Conservation (phyloP, 345 rosid species). For the Balakata baccata region DNA sequence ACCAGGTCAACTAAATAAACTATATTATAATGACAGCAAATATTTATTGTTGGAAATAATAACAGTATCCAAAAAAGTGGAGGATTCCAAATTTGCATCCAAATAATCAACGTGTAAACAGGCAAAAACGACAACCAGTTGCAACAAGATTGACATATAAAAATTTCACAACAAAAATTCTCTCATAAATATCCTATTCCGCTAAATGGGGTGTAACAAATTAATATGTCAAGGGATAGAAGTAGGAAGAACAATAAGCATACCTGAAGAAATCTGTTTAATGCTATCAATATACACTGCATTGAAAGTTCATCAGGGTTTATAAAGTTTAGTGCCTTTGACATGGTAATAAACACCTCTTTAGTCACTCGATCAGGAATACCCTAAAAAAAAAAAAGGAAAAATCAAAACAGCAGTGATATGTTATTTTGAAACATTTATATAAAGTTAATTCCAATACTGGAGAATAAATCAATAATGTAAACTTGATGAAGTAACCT, state of each 20-base stretch:
- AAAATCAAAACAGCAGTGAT: constrained; percentile 2
- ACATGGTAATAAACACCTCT: constrained; percentile 97
- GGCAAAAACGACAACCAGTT: neutral
- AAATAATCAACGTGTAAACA: neutral
- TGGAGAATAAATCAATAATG: neutral
- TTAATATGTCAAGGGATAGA: neutral
- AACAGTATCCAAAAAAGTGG: neutral
- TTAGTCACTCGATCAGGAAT: constrained; percentile 87
- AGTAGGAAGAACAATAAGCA: neutral
- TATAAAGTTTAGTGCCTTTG: constrained; percentile 91
- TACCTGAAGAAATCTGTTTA: constrained; percentile 96
- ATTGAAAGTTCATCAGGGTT: constrained; percentile 94
- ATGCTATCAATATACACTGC: constrained; percentile 90
- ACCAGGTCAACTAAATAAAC: neutral
- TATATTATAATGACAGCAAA: neutral
- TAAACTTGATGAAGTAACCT: neutral
- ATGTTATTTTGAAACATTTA: neutral
- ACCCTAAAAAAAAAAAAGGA: constrained; percentile 43
- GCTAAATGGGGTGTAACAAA: neutral
- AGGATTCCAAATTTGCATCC: neutral
- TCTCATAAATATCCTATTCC: neutral
- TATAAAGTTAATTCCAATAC: too few species aligned
- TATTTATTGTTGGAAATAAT: neutral
- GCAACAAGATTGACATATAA: neutral
- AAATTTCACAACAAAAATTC: neutral